These are phyloP conservation scores for Geotrichum carabidarum DNA, from an alignment of 1,139 yeast species.

Conservation along the genomic window DNA sequence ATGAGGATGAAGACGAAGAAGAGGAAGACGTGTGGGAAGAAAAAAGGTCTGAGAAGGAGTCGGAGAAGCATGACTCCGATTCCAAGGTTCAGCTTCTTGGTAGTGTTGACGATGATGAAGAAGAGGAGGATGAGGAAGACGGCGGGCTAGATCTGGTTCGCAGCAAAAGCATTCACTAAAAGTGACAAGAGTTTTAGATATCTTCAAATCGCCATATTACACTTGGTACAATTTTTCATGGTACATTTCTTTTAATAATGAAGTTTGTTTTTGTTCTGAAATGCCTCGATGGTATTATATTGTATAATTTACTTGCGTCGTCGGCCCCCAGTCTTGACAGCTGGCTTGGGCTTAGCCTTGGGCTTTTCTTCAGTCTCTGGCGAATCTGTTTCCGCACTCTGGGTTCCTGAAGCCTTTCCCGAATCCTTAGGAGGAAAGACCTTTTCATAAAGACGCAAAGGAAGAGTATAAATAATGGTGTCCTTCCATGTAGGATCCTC, in stretches of 20 bases:
- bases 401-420: background rate
- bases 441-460: conserved; percentile 29
- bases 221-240: background rate
- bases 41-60: background rate
- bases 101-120: conserved; percentile 21
- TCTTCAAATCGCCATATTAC: conserved; percentile 34
- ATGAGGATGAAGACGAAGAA: conserved; percentile 54
- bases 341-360: conserved; percentile 24
- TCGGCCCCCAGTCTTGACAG: conserved; percentile 28
- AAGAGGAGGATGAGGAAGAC: conserved; percentile 26
- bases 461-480: conserved; percentile 49
- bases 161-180: conserved; percentile 29
- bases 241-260: background rate
- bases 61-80: background rate
- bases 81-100: conserved; percentile 16
- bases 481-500: conserved; percentile 50
- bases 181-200: background rate
- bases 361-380: conserved; percentile 5
- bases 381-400: background rate
- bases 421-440: conserved; percentile 16
- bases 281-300: background rate
- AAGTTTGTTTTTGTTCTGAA: background rate
- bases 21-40: conserved; percentile 37
- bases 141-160: conserved; percentile 37
- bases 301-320: conserved; percentile 22